These are phyloP conservation scores for Yamadazyma mexicana DNA, from an alignment of 1,139 yeast genomes.

Conservation along the genomic window DNA sequence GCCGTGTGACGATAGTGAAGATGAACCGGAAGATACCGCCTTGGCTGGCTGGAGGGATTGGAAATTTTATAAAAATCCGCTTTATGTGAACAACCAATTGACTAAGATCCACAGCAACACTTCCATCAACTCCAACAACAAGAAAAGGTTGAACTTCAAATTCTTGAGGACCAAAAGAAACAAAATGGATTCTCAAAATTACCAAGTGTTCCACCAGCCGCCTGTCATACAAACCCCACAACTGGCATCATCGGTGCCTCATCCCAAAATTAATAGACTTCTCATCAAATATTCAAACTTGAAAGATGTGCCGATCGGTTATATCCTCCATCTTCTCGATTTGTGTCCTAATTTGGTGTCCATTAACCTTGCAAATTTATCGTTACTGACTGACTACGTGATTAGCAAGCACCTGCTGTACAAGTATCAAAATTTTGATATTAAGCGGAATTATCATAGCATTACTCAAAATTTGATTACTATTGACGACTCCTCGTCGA, in stretches of 20 bases:
- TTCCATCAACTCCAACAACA: constrained; percentile 17
- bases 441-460: constrained; percentile 37
- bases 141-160: constrained; percentile 11
- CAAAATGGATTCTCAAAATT: constrained; percentile 3
- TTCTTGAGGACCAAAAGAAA: constrained; percentile 21
- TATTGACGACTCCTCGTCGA: constrained; percentile 16
- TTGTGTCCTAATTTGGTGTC: constrained; percentile 56
- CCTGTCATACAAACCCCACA: constrained; percentile 2
- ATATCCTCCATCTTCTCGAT: constrained; percentile 57
- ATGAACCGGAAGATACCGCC: constrained; percentile 6
- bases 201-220: constrained; percentile 1
- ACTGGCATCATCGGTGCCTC: constrained; percentile 22
- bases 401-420: constrained; percentile 32
- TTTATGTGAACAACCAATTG: constrained; percentile 41
- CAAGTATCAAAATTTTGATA: constrained; percentile 42
- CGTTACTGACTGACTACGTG: constrained; percentile 60
- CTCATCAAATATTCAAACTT: constrained; percentile 56
- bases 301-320: constrained; percentile 70
- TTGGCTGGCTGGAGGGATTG: constrained; percentile 85
- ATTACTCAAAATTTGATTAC: constrained; percentile 17
- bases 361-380: constrained; percentile 54
- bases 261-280: constrained; percentile 62
- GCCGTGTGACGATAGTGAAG: constrained; percentile 28
- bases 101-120: constrained; percentile 28
- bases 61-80: constrained; percentile 71